A percentile compares a stretch with the other conserved stretches of the same genome.
phyloP scores from a whole-genome alignment of 2,329 filamentous ascomycete species.

The Aureobasidium sp. region DNA sequence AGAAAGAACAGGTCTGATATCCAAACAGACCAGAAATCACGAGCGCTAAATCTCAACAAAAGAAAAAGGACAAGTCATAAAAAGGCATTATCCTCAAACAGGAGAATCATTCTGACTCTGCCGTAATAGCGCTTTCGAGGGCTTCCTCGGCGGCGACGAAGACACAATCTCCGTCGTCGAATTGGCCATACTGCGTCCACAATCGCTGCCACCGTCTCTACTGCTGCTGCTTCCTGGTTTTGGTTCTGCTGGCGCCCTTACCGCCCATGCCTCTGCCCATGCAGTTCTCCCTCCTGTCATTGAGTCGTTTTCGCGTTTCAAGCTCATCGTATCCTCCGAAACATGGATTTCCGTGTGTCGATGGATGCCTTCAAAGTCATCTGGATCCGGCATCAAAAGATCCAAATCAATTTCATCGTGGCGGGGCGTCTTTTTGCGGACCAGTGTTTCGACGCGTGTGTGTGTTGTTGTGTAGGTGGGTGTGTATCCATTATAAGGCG shows the following conservation, averaged over 20 bases:
- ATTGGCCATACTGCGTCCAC: not conserved
- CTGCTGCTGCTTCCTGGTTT: not conserved
- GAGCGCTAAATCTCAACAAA: not conserved
- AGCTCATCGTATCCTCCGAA: not conserved
- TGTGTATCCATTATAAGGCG: not conserved
- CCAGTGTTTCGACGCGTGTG: not conserved
- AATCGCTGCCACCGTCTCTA: not conserved
- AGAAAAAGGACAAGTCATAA: not conserved
- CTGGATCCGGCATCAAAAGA: conserved; percentile 8
- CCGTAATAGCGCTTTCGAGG: not conserved
- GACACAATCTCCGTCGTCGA: conserved; percentile 1
- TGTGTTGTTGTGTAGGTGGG: conserved; percentile 7
- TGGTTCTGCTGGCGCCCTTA: not conserved
- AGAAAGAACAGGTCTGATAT: too few species aligned
- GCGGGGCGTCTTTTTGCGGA: not conserved
- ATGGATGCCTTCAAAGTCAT: conserved; percentile 13
- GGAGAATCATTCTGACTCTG: conserved; percentile 1
- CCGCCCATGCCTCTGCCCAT: not conserved
- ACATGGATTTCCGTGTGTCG: conserved; percentile 2
- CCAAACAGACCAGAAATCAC: too few species aligned
- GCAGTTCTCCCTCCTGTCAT: not conserved
- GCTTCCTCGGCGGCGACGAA: not conserved
- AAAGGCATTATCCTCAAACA: not conserved
- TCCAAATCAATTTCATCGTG: conserved; percentile 6
- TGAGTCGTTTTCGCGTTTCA: not conserved